phyloP scores from a whole-genome alignment of 306 rosid genomes.

The Elaeagnus macrophylla region DNA sequence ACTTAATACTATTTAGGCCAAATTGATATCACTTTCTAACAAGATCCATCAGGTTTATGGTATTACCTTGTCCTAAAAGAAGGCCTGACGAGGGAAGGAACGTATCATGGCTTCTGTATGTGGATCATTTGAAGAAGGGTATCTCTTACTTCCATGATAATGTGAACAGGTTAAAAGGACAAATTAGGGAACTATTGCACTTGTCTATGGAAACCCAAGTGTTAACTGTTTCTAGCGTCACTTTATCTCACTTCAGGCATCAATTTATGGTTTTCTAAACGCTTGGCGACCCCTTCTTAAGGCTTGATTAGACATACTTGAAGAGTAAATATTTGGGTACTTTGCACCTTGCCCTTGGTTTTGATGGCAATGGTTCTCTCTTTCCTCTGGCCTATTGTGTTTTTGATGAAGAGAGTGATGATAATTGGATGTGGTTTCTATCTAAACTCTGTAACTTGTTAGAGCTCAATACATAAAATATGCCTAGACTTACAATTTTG shows the following conservation, averaged over 20 bases:
- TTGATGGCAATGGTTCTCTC: no score
- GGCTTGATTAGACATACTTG: no score
- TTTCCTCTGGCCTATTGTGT: no score
- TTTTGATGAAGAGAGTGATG: no score
- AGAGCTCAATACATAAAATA: no score
- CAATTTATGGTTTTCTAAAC: conserved; percentile 62
- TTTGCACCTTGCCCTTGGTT: no score
- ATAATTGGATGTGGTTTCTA: no score
- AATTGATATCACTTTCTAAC: conserved; percentile 66
- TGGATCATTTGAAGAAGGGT: conserved; percentile 74
- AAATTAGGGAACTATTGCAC: conserved; percentile 60
- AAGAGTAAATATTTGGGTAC: no score
- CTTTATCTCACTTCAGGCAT: conserved; percentile 64
- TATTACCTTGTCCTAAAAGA: conserved; percentile 65
- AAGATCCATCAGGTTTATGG: conserved; percentile 72
- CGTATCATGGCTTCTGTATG: conserved; percentile 81
- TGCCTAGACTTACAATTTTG: no score
- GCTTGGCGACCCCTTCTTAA: conserved; percentile 66
- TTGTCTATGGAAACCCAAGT: conserved; percentile 47
- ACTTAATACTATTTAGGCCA: conserved; percentile 61
- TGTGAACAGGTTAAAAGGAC: conserved; percentile 67
- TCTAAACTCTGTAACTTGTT: no score
- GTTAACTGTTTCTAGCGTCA: conserved; percentile 66
- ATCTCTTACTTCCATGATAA: conserved; percentile 61
- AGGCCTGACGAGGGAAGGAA: conserved; percentile 81